These are phyloP conservation scores for Periconia macrospinosa DNA, from an alignment of 2,329 filamentous ascomycete genomes.

Conservation along the genomic window DNA sequence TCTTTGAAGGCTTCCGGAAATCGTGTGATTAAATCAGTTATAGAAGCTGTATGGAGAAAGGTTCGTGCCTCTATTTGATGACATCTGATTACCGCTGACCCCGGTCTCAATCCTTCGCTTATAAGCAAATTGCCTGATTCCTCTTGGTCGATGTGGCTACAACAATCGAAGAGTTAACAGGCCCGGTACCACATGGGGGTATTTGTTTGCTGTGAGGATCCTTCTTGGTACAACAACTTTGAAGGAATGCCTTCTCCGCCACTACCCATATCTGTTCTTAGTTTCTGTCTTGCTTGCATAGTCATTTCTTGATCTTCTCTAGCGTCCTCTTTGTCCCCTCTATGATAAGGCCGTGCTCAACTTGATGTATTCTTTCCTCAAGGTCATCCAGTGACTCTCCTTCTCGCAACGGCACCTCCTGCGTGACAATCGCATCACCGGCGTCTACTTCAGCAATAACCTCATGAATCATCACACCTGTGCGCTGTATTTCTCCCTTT, in stretches of 20 bases:
- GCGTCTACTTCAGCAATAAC: slow-evolving; percentile 77
- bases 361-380: slow-evolving; percentile 71
- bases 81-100: background rate
- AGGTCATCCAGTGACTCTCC: slow-evolving; percentile 63
- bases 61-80: background rate
- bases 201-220: background rate
- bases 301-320: slow-evolving; percentile 33
- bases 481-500: slow-evolving; percentile 66
- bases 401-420: slow-evolving; percentile 67
- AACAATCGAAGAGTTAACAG: background rate
- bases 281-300: background rate
- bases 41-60: background rate
- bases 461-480: slow-evolving; percentile 87
- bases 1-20: background rate
- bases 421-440: slow-evolving; percentile 70
- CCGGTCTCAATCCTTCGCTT: background rate
- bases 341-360: slow-evolving; percentile 79
- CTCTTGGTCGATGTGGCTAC: background rate
- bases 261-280: too few species aligned
- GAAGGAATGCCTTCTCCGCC: background rate
- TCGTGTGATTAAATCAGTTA: too few species aligned
- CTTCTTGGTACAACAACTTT: background rate
- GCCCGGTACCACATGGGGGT: background rate
- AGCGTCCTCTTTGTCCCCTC: slow-evolving; percentile 65
- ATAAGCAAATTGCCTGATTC: background rate